A percentile compares a stretch with the other conserved stretches of the same genome.
Conservation (phyloP, 1,284 basidiomycete genomes). For the Ganoderma resinaceum region DNA sequence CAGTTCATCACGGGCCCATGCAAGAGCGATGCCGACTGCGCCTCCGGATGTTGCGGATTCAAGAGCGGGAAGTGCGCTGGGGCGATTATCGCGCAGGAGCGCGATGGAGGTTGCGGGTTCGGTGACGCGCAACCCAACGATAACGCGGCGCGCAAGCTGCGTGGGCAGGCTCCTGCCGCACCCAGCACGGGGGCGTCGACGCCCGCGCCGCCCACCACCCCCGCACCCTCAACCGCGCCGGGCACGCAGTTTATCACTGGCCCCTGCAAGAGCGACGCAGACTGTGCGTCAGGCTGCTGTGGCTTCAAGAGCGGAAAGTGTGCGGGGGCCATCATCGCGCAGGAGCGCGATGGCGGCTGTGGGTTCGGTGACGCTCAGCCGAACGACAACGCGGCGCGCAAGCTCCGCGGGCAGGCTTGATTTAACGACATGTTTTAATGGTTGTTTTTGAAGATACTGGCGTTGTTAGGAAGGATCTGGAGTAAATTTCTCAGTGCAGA, state of each 20-base stretch:
- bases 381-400: conserved; percentile 15
- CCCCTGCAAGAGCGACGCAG: conserved; percentile 19
- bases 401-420: not conserved
- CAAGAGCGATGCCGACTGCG: conserved; percentile 22
- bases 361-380: conserved; percentile 19
- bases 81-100: conserved; percentile 19
- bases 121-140: conserved; percentile 23
- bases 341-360: conserved; percentile 23
- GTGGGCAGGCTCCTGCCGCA: not conserved
- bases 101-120: conserved; percentile 24
- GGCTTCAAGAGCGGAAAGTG: conserved; percentile 23
- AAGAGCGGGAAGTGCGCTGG: conserved; percentile 25
- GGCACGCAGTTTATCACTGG: conserved; percentile 23
- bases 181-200: not conserved
- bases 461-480: conserved; percentile 13
- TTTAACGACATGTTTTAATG: not conserved
- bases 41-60: conserved; percentile 24
- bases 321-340: conserved; percentile 22
- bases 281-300: conserved; percentile 24
- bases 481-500: conserved; percentile 13
- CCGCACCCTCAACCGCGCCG: not conserved
- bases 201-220: too few species aligned
- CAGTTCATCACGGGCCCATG: conserved; percentile 24
- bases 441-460: conserved; percentile 10
- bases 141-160: conserved; percentile 5